Percentiles rank a stretch among this genome's conserved stretches.
Conservation (phyloP, 495 filamentous ascomycete genomes). For the Hyaloscypha finlandica region DNA sequence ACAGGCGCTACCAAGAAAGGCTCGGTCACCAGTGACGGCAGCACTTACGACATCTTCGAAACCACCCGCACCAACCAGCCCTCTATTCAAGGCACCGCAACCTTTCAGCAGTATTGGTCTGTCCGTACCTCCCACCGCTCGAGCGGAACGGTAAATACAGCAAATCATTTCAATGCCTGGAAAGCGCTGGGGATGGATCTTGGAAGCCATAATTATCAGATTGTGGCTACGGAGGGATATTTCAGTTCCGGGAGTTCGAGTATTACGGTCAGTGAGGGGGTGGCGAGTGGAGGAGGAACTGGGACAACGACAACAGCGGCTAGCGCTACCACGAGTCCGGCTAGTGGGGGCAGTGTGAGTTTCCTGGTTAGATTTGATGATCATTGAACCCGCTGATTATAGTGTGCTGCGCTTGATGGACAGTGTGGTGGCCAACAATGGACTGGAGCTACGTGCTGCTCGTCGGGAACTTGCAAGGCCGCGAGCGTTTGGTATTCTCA, state of each 20-base stretch:
- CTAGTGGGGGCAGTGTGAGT: too few species aligned
- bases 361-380: too few species aligned
- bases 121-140: constrained; percentile 49
- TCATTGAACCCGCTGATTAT: too few species aligned
- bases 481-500: too few species aligned
- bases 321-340: too few species aligned
- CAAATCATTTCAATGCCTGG: constrained; percentile 41
- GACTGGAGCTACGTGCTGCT: too few species aligned
- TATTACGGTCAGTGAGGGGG: too few species aligned
- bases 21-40: constrained; percentile 58
- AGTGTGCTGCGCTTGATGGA: too few species aligned
- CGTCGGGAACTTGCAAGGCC: too few species aligned
- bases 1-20: constrained; percentile 52
- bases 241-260: constrained; percentile 41
- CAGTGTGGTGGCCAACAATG: too few species aligned
- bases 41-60: constrained; percentile 65
- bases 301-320: too few species aligned
- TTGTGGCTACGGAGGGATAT: constrained; percentile 55
- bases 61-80: constrained; percentile 60
- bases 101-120: constrained; percentile 61
- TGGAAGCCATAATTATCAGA: constrained; percentile 56
- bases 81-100: constrained; percentile 55
- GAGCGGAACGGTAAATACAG: constrained; percentile 33
- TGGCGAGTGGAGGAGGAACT: too few species aligned
- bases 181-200: constrained; percentile 34